phyloP scores from a whole-genome alignment of 2,329 filamentous ascomycete species.

The Colletotrichum viniferum region DNA sequence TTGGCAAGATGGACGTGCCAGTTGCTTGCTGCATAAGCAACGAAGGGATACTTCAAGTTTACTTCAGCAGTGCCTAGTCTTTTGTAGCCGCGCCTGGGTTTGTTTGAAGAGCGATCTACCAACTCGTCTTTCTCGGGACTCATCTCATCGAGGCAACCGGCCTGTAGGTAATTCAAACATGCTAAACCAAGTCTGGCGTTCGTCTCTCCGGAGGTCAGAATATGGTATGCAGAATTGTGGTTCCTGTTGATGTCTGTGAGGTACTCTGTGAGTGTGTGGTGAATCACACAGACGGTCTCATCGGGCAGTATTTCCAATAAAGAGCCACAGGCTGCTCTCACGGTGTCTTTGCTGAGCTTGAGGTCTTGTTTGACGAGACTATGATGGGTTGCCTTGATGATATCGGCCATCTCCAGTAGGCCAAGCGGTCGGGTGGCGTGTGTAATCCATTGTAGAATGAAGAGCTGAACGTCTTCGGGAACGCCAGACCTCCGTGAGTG shows the following conservation, averaged over 20 bases:
- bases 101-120: not conserved
- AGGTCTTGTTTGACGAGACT: not conserved
- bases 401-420: constrained; percentile 43
- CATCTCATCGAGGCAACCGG: constrained; percentile 16
- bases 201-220: not conserved
- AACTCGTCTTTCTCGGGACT: not conserved
- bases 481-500: constrained; percentile 38
- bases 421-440: constrained; percentile 45
- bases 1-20: constrained; percentile 32
- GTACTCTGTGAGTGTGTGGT: not conserved
- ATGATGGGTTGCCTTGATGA: not conserved
- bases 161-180: constrained; percentile 23
- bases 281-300: not conserved
- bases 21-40: constrained; percentile 32
- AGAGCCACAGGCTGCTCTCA: not conserved
- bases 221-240: not conserved
- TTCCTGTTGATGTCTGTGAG: not conserved
- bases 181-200: not conserved
- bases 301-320: not conserved
- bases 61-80: not conserved
- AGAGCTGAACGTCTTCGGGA: constrained; percentile 33
- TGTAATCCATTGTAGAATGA: constrained; percentile 44
- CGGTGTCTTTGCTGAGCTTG: not conserved
- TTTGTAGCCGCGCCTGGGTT: not conserved
- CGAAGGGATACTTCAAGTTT: constrained; percentile 28